Base-by-base conservation (phyloP, 2,329 filamentous ascomycete species). In the Nemania diffusa region DNA sequence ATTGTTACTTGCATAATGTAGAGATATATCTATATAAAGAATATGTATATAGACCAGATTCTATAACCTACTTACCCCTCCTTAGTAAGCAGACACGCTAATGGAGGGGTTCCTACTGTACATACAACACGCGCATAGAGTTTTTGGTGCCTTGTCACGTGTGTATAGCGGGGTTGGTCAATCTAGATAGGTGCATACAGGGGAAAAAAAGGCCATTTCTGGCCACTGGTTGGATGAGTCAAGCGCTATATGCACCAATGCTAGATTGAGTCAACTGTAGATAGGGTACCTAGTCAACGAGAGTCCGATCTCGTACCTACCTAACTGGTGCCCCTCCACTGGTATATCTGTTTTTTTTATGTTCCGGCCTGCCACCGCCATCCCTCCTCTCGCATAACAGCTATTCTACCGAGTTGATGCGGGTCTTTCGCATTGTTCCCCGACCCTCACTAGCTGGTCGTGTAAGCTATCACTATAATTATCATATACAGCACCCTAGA, bases 351-450 rank as follows among this genome's bases (percentile, higher is more conserved):
- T 44, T 32, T 58, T 57, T 64, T 57, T 29, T 48, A 17, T 17
- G 15, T 59, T n/a, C 40, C 24, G 53, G 40, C 40, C 60, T 46
- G 11, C 32, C 48, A 34, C n/a, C 37, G 8, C 26, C 22, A 26
- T 44, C 37, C 22, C 53, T 44, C 59, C 44, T 40, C 42, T 13
- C 57, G 26, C 53, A 57, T 58, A 59, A 20, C 27, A 13, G 24
- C 22, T 24, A 42, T 64, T 26, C 55, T 46, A 51, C 46, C 15
- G 52, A 53, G 55, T 68, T 65, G 66, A 68, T 68, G 66, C 66
- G 62, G 52, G 58, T 57, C 58, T 48, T 65, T 52, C 58, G 55
- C 34, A 51, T 51, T 27, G 32, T 53, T 32, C 15, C 53, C 53
- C 66, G 62, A 57, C 62, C 58, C 50, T 46, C 34, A 32, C 48